Evolutionary conservation across 208 protist genomes (phyloP).

Genomic region (Leishmania tarentolae): DNA sequence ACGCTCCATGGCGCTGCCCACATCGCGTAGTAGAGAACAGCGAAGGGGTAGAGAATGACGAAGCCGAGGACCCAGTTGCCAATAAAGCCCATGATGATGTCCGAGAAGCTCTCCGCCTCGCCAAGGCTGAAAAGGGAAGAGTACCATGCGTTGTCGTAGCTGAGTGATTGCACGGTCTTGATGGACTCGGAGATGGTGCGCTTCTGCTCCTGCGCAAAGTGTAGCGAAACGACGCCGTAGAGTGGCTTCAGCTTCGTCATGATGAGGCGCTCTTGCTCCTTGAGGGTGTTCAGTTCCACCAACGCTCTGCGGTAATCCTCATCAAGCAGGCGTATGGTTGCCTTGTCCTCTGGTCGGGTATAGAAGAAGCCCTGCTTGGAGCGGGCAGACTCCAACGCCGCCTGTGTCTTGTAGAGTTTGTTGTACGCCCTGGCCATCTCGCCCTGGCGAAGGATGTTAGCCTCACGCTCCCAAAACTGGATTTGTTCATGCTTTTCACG

Average conservation of each 20-base stretch:
- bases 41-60: conserved; percentile 84
- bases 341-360: conserved; percentile 55
- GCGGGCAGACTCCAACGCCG: conserved; percentile 51
- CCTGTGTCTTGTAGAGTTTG: conserved; percentile 45
- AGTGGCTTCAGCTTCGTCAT: conserved; percentile 84
- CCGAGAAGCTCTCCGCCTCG: conserved; percentile 71
- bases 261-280: conserved; percentile 70
- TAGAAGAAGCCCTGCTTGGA: conserved; percentile 72
- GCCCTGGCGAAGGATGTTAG: conserved; percentile 39
- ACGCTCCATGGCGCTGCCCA: conserved; percentile 78
- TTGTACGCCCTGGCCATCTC: conserved; percentile 39
- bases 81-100: conserved; percentile 84
- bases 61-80: conserved; percentile 80
- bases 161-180: conserved; percentile 55
- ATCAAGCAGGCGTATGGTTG: conserved; percentile 74
- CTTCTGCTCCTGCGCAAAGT: conserved; percentile 83
- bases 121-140: conserved; percentile 66
- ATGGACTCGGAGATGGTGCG: conserved; percentile 60
- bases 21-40: conserved; percentile 81
- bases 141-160: conserved; percentile 89
- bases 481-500: conserved; percentile 66
- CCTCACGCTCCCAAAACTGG: conserved; percentile 60
- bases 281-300: conserved; percentile 50
- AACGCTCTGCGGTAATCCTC: conserved; percentile 57
- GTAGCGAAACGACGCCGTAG: conserved; percentile 77